phyloP scores from a whole-genome alignment of 2,329 filamentous ascomycete species.

The Aspergillus neotritici region DNA sequence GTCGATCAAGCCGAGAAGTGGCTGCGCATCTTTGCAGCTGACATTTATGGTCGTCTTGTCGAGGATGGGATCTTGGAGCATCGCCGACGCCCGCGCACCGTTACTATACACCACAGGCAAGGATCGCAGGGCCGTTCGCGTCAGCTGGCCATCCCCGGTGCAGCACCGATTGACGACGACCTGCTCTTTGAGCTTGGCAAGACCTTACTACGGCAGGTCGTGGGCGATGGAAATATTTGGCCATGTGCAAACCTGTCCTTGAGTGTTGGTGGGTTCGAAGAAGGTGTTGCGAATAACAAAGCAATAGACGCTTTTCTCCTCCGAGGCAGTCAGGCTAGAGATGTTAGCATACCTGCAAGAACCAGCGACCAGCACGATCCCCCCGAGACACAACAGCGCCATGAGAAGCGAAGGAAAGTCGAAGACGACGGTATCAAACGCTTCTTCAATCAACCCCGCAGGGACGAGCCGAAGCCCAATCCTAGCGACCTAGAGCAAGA shows the following conservation, averaged over 20 bases:
- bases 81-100: conserved; percentile 75
- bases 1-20: conserved; percentile 74
- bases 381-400: conserved; percentile 12
- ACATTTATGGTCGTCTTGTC: conserved; percentile 82
- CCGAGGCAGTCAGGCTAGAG: conserved; percentile 54
- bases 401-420: conserved; percentile 43
- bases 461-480: conserved; percentile 7
- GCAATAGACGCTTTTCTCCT: conserved; percentile 84
- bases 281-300: conserved; percentile 75
- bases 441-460: conserved; percentile 49
- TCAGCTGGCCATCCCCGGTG: conserved; percentile 69
- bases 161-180: conserved; percentile 65
- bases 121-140: conserved; percentile 68
- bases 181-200: conserved; percentile 70
- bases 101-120: conserved; percentile 77
- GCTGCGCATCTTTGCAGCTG: conserved; percentile 84
- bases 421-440: conserved; percentile 51
- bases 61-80: conserved; percentile 88
- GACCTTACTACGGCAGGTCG: conserved; percentile 68
- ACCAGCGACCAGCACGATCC: conserved; percentile 11
- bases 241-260: conserved; percentile 87
- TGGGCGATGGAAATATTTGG: conserved; percentile 74
- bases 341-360: conserved; percentile 27
- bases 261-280: conserved; percentile 87
- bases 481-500: not conserved